Evolutionary conservation across 768 basidiomycete genomes (phyloP), one percentile per base, ranked within the genome.

Genomic region (Tylopilus sp.): DNA sequence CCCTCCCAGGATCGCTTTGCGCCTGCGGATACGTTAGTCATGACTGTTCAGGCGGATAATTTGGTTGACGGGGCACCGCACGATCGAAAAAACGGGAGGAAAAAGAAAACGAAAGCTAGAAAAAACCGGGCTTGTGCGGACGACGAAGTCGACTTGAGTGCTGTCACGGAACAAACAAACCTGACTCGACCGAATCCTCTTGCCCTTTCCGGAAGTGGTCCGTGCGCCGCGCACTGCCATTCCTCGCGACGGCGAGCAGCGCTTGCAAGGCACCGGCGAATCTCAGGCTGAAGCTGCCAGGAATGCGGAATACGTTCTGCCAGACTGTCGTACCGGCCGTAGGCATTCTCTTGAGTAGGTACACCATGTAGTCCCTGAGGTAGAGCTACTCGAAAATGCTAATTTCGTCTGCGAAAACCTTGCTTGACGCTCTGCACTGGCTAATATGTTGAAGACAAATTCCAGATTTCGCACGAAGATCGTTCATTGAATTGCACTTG

Each of bases 11-110:
- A 73, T 71, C 88, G 86, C 85, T 90, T 90, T 70, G 79, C 76
- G 78, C 88, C 88, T 89, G 88, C 79, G 77, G 84, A 76, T 68
- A 83, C 72, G 81, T 91, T 87, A 89, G 88, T 83, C 86, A 89
- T 79, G 57, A 81, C 58, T 50, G 63, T 47, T 67, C 61, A 59
- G 52, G 58, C 41, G 50, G 55, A 57, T 53, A 62, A 78, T 72
- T 79, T 78, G 79, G 77, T 78, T 85, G 86, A 86, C 84, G 76
- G 79, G 76, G 80, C 80, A 85, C 86, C 86, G 85, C 86, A 88
- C 85, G 86, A 87, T 86, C 71, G 74, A 34, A 54, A 54, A 43
- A 40, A 52, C 51, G 42, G 46, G 53, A 21, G n/a, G 11, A 53
- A 50, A 26, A 45, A 53, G 42, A 40, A 50, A 11, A 24, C 17